Base-by-base conservation (phyloP, 2,329 filamentous ascomycete species). In the Grosmannia penicillata region DNA sequence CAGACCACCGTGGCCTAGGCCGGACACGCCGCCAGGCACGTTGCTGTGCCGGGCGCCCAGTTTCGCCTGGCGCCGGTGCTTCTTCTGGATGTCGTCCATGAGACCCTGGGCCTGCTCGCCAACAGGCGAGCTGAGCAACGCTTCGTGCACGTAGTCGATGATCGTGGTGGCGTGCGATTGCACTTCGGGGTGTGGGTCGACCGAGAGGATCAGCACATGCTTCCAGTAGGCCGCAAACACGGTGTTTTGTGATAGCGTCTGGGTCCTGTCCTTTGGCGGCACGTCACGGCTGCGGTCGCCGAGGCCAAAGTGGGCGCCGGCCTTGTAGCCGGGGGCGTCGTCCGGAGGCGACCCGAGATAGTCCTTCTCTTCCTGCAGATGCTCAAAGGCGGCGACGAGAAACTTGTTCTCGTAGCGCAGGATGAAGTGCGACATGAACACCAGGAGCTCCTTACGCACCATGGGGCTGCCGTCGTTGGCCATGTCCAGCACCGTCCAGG, bases 221-320 rank as follows among this genome's bases (percentile, higher is more conserved):
- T 93, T 91, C 91, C 91, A 98, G 45, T 93, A 81, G 1, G 87
- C 82, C 23, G 87, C 81, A 55, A 93, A 95, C 15, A 94, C 82
- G 0, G 86, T 94, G 52, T 93, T 91, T 46, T 83, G 78, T 11
- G 87, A 85, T 10, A 83, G 58, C 1, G 74, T 71, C 32, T 74
- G 68, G 3, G 70, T 65, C 3, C 62, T 53, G 21, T 65, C 60
- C 51, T 72, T 73, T 54, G 75, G 73, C 6, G 62, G 66, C 4
- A 72, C 74, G 44, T 78, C 70, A 13, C 58, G 52, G 49, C 72
- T 68, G 38, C 71, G 65, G 45, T 72, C 65, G 26, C 69, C 68
- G 3, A 61, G 63, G 18, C 70, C 61, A 31, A 68, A 78, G 49
- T 78, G 75, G 37, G 78, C 53, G 2, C 74, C 72, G 66, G 73